phyloP scores from a whole-genome alignment of 345 rosid genomes.

The Citrus sinensis region DVS_A1.0 CM039169.1:6261501-6262000 shows the following conservation, averaged over 20 bases:
- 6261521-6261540: neutral
- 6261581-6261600: conserved; percentile 13
- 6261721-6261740: neutral
- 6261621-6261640: neutral
- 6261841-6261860: neutral
- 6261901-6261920: conserved; percentile 16
- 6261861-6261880: conserved; percentile 32
- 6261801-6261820: conserved; percentile 7
- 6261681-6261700: conserved; percentile 13
- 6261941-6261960: no score
- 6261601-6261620: fast-evolving
- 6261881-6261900: conserved; percentile 29
- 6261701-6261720: neutral
- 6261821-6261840: neutral
- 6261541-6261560: conserved; percentile 15
- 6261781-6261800: neutral
- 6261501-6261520: conserved; percentile 15
- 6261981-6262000: no score
- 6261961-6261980: no score
- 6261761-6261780: conserved; percentile 15
- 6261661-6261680: conserved; percentile 30
- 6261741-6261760: neutral
- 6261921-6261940: neutral
- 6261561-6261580: conserved; percentile 35
- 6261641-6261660: neutral